Percentiles rank a stretch among this genome's conserved stretches.
phyloP scores from a whole-genome alignment of 208 protist species.

The Acanthamoeba divionensis region DNA sequence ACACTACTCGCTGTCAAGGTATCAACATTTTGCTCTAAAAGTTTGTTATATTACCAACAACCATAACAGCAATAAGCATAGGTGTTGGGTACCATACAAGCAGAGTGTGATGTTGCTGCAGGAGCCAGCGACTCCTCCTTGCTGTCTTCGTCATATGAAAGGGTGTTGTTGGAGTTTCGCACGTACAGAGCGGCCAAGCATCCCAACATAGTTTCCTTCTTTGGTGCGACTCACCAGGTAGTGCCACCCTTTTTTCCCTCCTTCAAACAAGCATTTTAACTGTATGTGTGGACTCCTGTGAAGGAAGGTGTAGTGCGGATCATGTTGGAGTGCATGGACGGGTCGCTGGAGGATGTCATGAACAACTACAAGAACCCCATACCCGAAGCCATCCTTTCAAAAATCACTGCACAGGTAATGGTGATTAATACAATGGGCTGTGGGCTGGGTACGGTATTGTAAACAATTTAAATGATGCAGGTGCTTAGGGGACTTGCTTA shows the following conservation, averaged over 20 bases:
- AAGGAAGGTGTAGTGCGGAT: conserved; percentile 33
- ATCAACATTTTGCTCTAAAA: not conserved
- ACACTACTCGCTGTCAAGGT: conserved; percentile 24
- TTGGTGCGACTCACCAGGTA: conserved; percentile 56
- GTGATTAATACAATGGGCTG: too few species aligned
- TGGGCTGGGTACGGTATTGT: too few species aligned
- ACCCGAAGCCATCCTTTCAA: conserved; percentile 57
- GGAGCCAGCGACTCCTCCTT: not conserved
- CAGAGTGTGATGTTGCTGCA: not conserved
- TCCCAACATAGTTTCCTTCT: conserved; percentile 64
- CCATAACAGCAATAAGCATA: not conserved
- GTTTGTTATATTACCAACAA: not conserved
- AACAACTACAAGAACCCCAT: not conserved
- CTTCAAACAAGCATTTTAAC: not conserved
- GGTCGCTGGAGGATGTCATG: conserved; percentile 59
- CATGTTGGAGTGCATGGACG: conserved; percentile 63
- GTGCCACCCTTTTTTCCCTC: conserved; percentile 14
- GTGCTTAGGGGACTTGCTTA: conserved; percentile 54
- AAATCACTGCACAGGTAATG: conserved; percentile 56
- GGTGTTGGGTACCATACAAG: not conserved
- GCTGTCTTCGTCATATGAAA: too few species aligned
- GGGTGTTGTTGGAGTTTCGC: conserved; percentile 68
- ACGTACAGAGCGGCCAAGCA: conserved; percentile 61
- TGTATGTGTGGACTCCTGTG: not conserved
- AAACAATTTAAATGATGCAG: too few species aligned